A percentile compares a stretch with the other conserved stretches of the same genome.
phyloP scores from a whole-genome alignment of 2,329 filamentous ascomycete genomes.

The Pseudofabraea citricarpa region DNA sequence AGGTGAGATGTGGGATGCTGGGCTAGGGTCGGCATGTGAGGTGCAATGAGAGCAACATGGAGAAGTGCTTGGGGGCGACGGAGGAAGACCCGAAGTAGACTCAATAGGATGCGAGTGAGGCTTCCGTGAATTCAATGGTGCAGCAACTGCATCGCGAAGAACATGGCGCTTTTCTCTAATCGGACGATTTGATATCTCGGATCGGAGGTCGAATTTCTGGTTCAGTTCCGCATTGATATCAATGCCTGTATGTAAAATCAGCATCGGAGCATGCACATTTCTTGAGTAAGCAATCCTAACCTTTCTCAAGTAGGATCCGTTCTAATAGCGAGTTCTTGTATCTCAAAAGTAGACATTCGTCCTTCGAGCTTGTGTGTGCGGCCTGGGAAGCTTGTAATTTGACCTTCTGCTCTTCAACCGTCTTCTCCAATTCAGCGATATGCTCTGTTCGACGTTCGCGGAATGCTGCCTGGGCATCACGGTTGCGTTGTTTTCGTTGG shows the following conservation, averaged over 20 bases:
- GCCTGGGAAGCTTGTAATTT: constrained; percentile 84
- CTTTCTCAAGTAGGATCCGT: constrained; percentile 91
- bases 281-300: constrained; percentile 36
- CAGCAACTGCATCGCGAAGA: too few species aligned
- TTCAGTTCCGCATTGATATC: constrained; percentile 93
- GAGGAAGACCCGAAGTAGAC: background rate
- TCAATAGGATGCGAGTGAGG: background rate
- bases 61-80: background rate
- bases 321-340: constrained; percentile 97
- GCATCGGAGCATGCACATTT: background rate
- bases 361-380: constrained; percentile 84
- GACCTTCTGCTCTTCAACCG: constrained; percentile 91
- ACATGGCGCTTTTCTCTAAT: too few species aligned
- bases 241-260: constrained; percentile 55
- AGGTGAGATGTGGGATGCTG: background rate
- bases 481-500: constrained; percentile 92
- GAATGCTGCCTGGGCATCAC: constrained; percentile 94
- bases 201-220: constrained; percentile 76
- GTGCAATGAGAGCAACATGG: background rate
- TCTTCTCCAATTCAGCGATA: constrained; percentile 95
- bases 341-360: constrained; percentile 93
- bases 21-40: background rate
- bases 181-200: too few species aligned
- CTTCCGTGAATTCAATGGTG: too few species aligned
- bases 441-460: constrained; percentile 94